These are phyloP conservation scores for Flueggea neowawraea DNA, from an alignment of 441 rosid species.

Conservation along the genomic window DNA sequence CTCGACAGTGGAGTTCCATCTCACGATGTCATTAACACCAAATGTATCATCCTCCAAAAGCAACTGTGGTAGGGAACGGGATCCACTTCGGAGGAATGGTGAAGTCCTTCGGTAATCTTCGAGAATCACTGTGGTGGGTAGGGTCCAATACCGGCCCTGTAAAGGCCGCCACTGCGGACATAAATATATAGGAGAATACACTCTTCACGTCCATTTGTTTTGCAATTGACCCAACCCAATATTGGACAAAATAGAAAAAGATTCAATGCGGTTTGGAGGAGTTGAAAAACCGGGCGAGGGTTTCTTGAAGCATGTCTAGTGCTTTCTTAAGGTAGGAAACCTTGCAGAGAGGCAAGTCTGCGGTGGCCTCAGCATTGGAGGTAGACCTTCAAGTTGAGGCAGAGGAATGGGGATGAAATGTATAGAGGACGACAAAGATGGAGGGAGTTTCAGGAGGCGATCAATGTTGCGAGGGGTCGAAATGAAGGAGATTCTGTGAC, in stretches of 20 bases:
- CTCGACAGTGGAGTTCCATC: not conserved
- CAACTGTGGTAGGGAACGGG: conserved; percentile 16
- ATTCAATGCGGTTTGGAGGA: conserved; percentile 32
- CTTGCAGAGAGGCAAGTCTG: conserved; percentile 31
- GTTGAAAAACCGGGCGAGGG: conserved; percentile 25
- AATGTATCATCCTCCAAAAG: not conserved
- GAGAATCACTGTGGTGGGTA: not conserved
- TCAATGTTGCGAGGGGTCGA: conserved; percentile 22
- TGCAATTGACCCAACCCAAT: conserved; percentile 22
- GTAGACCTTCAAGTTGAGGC: conserved; percentile 2
- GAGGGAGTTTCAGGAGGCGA: conserved; percentile 16
- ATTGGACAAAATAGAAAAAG: conserved; percentile 31
- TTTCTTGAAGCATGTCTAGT: conserved; percentile 25
- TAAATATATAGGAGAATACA: too few relatives aligned
- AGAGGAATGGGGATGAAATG: conserved; percentile 7
- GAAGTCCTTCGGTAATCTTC: conserved; percentile 21
- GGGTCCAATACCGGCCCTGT: not conserved
- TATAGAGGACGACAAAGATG: not conserved
- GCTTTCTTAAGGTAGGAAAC: conserved; percentile 35
- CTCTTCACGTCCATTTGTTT: not conserved
- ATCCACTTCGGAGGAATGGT: conserved; percentile 30
- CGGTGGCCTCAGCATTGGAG: conserved; percentile 28
- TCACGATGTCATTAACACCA: not conserved
- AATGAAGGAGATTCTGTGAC: conserved; percentile 18
- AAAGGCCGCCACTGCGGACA: too few relatives aligned